Evolutionary conservation across 768 basidiomycete genomes (phyloP).

Genomic region (Tulasnella calospora): DNA sequence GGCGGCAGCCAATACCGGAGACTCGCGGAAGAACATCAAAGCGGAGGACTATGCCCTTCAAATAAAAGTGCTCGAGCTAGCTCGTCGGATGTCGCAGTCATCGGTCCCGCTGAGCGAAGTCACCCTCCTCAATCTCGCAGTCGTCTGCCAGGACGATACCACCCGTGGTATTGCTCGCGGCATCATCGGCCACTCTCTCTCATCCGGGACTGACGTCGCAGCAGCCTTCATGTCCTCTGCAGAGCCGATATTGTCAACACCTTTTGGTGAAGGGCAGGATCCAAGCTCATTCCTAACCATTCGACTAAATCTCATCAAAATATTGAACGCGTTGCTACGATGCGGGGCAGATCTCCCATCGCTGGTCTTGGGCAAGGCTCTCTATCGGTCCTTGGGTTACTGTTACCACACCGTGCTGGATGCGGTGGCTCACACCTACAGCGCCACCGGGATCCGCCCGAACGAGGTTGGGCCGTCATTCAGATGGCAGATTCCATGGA

Average conservation of each 20-base stretch:
- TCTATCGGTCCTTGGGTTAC: slow-evolving; percentile 53
- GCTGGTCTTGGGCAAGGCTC: slow-evolving; percentile 50
- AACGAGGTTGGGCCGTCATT: slow-evolving; percentile 38
- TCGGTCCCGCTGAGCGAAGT: slow-evolving; percentile 47
- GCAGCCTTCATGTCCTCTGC: slow-evolving; percentile 39
- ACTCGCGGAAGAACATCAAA: slow-evolving; percentile 31
- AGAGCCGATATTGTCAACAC: not conserved
- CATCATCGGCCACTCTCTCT: not conserved
- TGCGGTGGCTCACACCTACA: slow-evolving; percentile 55
- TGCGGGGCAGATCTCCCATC: slow-evolving; percentile 48
- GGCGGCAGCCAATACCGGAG: not conserved
- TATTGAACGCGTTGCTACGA: slow-evolving; percentile 52
- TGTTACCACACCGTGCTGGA: slow-evolving; percentile 58
- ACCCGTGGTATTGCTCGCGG: not conserved
- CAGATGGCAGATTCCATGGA: slow-evolving; percentile 67
- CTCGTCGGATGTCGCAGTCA: slow-evolving; percentile 41
- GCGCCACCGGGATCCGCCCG: slow-evolving; percentile 43
- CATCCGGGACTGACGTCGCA: slow-evolving; percentile 47
- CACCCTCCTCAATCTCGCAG: slow-evolving; percentile 58
- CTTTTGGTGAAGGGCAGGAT: slow-evolving; percentile 1
- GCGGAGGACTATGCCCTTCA: slow-evolving; percentile 47
- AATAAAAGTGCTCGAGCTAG: slow-evolving; percentile 50
- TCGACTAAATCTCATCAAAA: slow-evolving; percentile 50
- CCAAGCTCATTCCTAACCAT: slow-evolving; percentile 33
- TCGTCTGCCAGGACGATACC: slow-evolving; percentile 47